Evolutionary conservation across 352 stramenopile species (phyloP).

Genomic region (Globisporangium paddicum): DNA sequence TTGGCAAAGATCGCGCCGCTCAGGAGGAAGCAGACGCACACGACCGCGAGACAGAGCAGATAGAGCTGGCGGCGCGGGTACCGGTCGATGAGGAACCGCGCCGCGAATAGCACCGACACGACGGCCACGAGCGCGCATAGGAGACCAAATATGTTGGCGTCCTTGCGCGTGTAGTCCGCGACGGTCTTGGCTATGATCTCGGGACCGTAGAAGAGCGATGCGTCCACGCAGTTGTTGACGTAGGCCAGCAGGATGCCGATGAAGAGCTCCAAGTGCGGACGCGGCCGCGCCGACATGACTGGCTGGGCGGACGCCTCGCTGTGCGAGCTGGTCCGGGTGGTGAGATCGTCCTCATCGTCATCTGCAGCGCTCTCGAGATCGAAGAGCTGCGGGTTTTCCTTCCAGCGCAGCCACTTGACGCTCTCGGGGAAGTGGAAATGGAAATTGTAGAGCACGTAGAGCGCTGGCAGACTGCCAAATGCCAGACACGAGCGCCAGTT

Average conservation of each 20-base stretch:
- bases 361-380: slow-evolving; percentile 33
- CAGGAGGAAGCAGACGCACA: slow-evolving; percentile 62
- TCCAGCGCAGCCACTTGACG: slow-evolving; percentile 72
- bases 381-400: slow-evolving; percentile 43
- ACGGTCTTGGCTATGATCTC: slow-evolving; percentile 78
- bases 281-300: slow-evolving; percentile 3
- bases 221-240: slow-evolving; percentile 86
- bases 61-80: slow-evolving; percentile 69
- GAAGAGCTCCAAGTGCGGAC: slow-evolving; percentile 54
- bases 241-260: slow-evolving; percentile 79
- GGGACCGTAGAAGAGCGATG: slow-evolving; percentile 84
- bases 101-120: slow-evolving; percentile 61
- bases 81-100: slow-evolving; percentile 59
- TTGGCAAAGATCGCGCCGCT: slow-evolving; percentile 63
- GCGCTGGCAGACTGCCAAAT: slow-evolving; percentile 60
- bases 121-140: slow-evolving; percentile 63
- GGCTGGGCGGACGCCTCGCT: slow-evolving; percentile 2
- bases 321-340: slow-evolving; percentile 1
- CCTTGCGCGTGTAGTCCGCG: slow-evolving; percentile 40
- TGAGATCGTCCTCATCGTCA: slow-evolving; percentile 27
- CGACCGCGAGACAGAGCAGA: slow-evolving; percentile 60
- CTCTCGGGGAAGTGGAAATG: slow-evolving; percentile 71
- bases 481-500: slow-evolving; percentile 76
- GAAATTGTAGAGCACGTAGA: slow-evolving; percentile 79
- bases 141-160: slow-evolving; percentile 80